Evolutionary conservation across 306 rosid genomes (phyloP).

Genomic region (Malus sieversii): DNA sequence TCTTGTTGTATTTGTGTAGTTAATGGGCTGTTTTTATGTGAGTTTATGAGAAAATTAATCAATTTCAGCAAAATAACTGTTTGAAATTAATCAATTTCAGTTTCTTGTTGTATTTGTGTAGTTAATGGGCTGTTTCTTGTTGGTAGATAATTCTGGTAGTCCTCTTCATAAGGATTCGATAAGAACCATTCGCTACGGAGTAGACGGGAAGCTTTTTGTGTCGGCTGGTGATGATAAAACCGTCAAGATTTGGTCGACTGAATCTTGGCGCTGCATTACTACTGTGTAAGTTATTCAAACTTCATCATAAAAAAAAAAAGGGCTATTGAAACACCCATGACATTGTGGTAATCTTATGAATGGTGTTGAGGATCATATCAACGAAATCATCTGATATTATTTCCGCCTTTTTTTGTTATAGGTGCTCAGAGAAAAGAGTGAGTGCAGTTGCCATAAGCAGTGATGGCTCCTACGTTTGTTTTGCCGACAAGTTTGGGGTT

Average conservation of each 20-base stretch:
- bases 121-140: too few species aligned
- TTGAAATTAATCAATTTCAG: too few species aligned
- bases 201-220: conserved; percentile 60
- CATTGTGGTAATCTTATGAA: background rate
- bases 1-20: background rate
- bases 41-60: background rate
- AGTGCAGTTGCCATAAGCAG: conserved; percentile 69
- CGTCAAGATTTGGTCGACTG: conserved; percentile 74
- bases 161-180: conserved; percentile 60
- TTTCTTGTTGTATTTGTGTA: too few species aligned
- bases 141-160: conserved; percentile 41
- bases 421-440: conserved; percentile 87
- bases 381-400: background rate
- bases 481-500: conserved; percentile 91
- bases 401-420: conserved; percentile 11
- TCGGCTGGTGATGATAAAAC: conserved; percentile 91
- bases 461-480: conserved; percentile 65
- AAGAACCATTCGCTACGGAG: conserved; percentile 68
- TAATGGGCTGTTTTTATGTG: background rate
- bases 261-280: conserved; percentile 64
- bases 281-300: conserved; percentile 50
- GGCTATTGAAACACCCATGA: background rate
- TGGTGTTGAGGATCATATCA: background rate
- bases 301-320: too few species aligned
- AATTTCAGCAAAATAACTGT: background rate